phyloP scores from a whole-genome alignment of 2,329 filamentous ascomycete species.

The Orbilia javanica region DNA sequence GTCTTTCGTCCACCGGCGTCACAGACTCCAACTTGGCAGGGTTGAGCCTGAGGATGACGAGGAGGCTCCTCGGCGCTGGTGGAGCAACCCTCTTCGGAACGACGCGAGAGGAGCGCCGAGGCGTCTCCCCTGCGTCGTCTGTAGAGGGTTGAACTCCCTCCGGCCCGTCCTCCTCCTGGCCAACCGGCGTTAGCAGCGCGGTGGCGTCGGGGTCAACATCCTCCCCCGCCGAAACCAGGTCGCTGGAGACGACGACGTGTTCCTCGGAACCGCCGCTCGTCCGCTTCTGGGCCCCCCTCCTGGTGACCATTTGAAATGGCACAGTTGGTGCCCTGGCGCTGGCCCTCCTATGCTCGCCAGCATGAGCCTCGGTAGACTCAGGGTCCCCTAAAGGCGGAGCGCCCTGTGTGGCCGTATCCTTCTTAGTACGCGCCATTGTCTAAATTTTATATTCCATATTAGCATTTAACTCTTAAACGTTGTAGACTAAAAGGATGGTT shows the following conservation, averaged over 20 bases:
- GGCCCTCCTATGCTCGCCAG: conserved; percentile 39
- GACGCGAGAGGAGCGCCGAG: conserved; percentile 51
- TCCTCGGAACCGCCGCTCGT: conserved; percentile 49
- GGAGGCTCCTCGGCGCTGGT: conserved; percentile 26
- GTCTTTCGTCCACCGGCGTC: conserved; percentile 26
- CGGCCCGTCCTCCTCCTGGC: conserved; percentile 21
- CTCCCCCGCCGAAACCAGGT: conserved; percentile 28
- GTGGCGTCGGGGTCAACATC: conserved; percentile 6
- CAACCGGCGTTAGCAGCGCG: neutral
- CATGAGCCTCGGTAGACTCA: conserved; percentile 28
- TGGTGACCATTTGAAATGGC: conserved; percentile 56
- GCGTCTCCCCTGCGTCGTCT: conserved; percentile 39
- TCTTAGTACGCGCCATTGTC: conserved; percentile 54
- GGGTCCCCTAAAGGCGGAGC: conserved; percentile 24
- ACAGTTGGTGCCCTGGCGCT: conserved; percentile 52
- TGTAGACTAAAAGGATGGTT: neutral
- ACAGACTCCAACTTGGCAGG: conserved; percentile 26
- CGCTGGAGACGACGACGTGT: conserved; percentile 25
- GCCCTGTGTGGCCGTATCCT: conserved; percentile 23
- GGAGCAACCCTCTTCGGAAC: conserved; percentile 44
- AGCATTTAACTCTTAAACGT: neutral
- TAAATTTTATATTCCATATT: conserved; percentile 30
- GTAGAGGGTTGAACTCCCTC: conserved; percentile 28
- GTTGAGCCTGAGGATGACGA: conserved; percentile 22
- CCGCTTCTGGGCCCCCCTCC: conserved; percentile 42